Percentiles rank a stretch among this genome's conserved stretches.
Evolutionary conservation across 768 basidiomycete genomes (phyloP).

Genomic region (Lactarius tabidus): DNA sequence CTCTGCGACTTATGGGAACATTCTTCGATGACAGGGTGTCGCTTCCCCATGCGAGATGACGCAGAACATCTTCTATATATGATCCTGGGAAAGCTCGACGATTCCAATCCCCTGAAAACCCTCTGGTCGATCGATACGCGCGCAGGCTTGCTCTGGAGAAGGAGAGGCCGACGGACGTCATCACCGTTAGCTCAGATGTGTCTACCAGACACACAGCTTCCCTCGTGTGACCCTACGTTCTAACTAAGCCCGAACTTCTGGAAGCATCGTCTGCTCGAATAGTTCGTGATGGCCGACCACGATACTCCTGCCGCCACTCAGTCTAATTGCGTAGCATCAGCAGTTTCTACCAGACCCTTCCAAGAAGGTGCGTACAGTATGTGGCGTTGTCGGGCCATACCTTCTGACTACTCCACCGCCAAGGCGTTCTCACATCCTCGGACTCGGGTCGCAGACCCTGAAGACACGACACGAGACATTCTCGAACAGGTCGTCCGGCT

Average conservation of each 20-base stretch:
- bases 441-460: not conserved
- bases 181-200: not conserved
- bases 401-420: not conserved
- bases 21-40: not conserved
- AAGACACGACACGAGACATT: not conserved
- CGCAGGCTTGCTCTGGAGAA: slow-evolving; percentile 1
- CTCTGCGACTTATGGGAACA: not conserved
- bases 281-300: not conserved
- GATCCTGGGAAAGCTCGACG: not conserved
- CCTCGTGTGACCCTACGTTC: not conserved
- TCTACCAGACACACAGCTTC: not conserved
- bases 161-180: not conserved
- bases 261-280: not conserved
- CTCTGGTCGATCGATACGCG: not conserved
- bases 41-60: not conserved
- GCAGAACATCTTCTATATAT: slow-evolving; percentile 1
- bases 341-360: not conserved
- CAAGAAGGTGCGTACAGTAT: not conserved
- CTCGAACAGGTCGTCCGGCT: not conserved
- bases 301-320: not conserved
- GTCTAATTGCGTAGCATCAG: slow-evolving; percentile 4
- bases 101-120: not conserved
- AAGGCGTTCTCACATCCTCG: not conserved
- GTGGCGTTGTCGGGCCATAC: not conserved
- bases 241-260: not conserved